Evolutionary conservation across 2,329 filamentous ascomycete genomes (phyloP), one percentile per base, ranked within the genome.

Genomic region (Claviceps sp.): DNA sequence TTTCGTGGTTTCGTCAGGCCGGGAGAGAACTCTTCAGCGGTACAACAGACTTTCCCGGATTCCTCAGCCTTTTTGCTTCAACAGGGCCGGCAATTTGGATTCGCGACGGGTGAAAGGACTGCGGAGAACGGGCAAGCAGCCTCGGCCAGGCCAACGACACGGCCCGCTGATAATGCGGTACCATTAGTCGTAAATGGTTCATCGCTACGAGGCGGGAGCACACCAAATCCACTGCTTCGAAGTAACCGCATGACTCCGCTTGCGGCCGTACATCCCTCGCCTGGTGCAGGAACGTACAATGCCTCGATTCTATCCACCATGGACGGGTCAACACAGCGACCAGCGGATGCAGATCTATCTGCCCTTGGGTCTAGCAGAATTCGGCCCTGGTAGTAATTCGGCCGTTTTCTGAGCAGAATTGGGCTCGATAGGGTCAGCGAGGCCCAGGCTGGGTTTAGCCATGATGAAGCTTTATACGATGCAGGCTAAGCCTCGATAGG

Each of bases 361-460:
- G 40, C 43, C 5, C 42, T 52, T 41, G 38, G 34, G 4, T 48
- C 50, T 8, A 41, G 43, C 22, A 54, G 53, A 22, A 52, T 44
- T 30, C 47, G 53, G 11, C 53, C 53, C n/a, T 54, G 53, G 53
- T 52, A 40, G 34, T 44, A 26, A 46, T 7, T 26, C 38, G 30
- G 30, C 8, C 18, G 34, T 37, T 6, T 14, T 34, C 13, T 47
- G 26, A 22, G 16, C 34, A 14, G 16, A 46, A 5, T n/a, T 13
- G 22, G 44, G n/a, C 22, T 44, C 13, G 14, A 34, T 18, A 16
- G 24, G 16, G 43, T 46, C 43, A 22, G n/a, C n/a, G 24, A 30
- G 26, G 7, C 26, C 26, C 26, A 30, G 26, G 26, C 26, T 30
- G 8, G 26, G 26, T 2, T 30, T 30, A 8, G 30, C 18, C 18